A percentile compares a stretch with the other conserved stretches of the same genome.
Evolutionary conservation across 2,329 filamentous ascomycete genomes (phyloP).

Genomic region (Botrytis fragariae): DNA sequence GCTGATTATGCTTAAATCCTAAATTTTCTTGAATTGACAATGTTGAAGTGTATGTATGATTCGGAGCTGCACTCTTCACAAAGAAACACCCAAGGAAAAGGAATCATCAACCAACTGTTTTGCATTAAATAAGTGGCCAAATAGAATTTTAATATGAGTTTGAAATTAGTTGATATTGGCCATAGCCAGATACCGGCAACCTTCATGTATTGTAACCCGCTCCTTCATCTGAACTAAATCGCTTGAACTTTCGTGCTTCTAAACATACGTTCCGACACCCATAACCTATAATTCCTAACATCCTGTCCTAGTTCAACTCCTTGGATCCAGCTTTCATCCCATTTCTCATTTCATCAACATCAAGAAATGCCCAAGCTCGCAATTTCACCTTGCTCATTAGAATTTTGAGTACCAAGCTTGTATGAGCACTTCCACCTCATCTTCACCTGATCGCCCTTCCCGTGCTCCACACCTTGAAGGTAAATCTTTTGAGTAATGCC

Average conservation of each 20-base stretch:
- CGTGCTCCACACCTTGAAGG: slow-evolving; percentile 68
- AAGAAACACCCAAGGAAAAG: neutral
- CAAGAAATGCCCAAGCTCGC: slow-evolving; percentile 72
- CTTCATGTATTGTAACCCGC: slow-evolving; percentile 9
- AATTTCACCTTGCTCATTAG: slow-evolving; percentile 83
- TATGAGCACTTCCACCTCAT: slow-evolving; percentile 88
- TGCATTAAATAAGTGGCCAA: neutral
- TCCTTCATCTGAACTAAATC: slow-evolving; percentile 5
- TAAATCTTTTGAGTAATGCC: slow-evolving; percentile 82
- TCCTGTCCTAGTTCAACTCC: neutral
- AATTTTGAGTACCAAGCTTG: slow-evolving; percentile 61
- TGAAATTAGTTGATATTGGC: neutral
- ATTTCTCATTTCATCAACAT: slow-evolving; percentile 40
- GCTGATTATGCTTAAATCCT: too few relatives aligned
- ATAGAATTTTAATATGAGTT: neutral
- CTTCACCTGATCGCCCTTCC: slow-evolving; percentile 76
- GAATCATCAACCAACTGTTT: neutral
- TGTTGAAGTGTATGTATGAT: neutral
- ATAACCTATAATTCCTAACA: slow-evolving; percentile 3
- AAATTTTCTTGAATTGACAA: too few relatives aligned
- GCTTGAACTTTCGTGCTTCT: neutral
- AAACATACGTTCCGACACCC: neutral
- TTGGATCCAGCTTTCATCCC: neutral
- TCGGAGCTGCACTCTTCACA: neutral
- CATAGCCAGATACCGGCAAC: neutral